phyloP scores from a whole-genome alignment of 106 monocot genomes.

The Narthecium ossifragum region DNA sequence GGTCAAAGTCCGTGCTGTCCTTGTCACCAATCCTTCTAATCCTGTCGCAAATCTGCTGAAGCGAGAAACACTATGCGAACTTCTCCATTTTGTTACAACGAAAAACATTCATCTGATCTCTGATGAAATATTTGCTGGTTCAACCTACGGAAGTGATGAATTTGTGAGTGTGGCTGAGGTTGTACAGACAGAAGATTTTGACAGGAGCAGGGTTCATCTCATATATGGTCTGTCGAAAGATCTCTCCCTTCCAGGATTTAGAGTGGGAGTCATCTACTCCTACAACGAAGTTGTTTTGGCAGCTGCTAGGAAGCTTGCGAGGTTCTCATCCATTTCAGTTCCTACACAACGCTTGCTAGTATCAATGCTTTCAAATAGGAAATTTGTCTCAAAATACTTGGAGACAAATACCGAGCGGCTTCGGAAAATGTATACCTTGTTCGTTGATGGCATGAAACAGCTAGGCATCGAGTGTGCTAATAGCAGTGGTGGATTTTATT shows the following conservation, averaged over 20 bases:
- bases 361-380: slow-evolving; percentile 69
- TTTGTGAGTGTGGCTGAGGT: slow-evolving; percentile 75
- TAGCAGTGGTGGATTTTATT: slow-evolving; percentile 79
- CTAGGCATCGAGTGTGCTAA: slow-evolving; percentile 56
- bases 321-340: slow-evolving; percentile 69
- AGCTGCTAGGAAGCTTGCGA: slow-evolving; percentile 55
- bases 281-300: slow-evolving; percentile 68
- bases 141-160: slow-evolving; percentile 36
- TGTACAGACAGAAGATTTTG: slow-evolving; percentile 53
- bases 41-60: slow-evolving; percentile 70
- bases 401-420: slow-evolving; percentile 44
- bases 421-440: slow-evolving; percentile 42
- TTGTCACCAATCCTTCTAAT: slow-evolving; percentile 84
- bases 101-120: slow-evolving; percentile 94
- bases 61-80: slow-evolving; percentile 50
- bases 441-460: slow-evolving; percentile 71
- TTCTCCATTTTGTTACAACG: slow-evolving; percentile 71
- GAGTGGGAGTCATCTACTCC: slow-evolving; percentile 88
- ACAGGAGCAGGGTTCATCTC: slow-evolving; percentile 83
- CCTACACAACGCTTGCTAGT: slow-evolving; percentile 66
- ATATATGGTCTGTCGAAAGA: slow-evolving; percentile 93
- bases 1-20: slow-evolving; percentile 79
- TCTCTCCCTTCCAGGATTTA: slow-evolving; percentile 76
- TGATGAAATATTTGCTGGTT: slow-evolving; percentile 94
- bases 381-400: slow-evolving; percentile 46